Base-by-base conservation (phyloP, 2,329 filamentous ascomycete species). In the Fusarium vanettenii region DNA sequence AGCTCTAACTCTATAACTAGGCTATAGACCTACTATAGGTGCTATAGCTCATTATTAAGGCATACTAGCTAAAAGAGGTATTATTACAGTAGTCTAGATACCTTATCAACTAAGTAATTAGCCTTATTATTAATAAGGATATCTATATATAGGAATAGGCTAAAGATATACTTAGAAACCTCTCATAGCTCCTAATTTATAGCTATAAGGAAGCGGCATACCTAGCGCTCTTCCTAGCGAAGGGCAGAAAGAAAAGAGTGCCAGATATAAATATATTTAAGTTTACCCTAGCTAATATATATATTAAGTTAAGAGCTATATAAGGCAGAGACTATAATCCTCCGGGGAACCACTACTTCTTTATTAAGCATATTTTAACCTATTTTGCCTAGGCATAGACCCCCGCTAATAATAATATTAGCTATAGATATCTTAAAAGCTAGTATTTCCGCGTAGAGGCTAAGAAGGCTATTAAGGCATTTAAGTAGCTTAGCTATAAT, bases 1-100 rank as follows among this genome's bases (percentile, higher is more conserved):
- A 62, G 60, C 60, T 62, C 39, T 27, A 41, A 29, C 60, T 62
- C 60, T 18, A 50, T 27, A 41, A 62, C 60, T 62, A 41, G 60
- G 60, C 60, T 22, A 62, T 18, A 41, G 60, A 62, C 60, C 60
- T 62, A 18, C 35, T 62, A 13, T 8, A 62, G 60, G 60, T 62
- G 60, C 60, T 41, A 43, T 27, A 62, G 39, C 60, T 62, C 37
- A 41, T 62, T 41, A 62, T 62, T 43, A 62, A 62, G 41, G 60
- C 60, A 48, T 27, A 48, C 27, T 62, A 13, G 60, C 60, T 62
- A 48, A 41, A 62, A 48, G 60, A 62, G 60, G 60, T 41, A 60
- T 60, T 35, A 9, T 29, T 60, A 35, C 57, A 35, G 57, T 35
- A 60, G 57, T 60, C 57, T 27, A 37, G 57, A 60, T 35, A 60